Percentiles rank a stretch among this genome's conserved stretches.
Evolutionary conservation across 1,284 basidiomycete species (phyloP).

Genomic region (Irpex rosettiformis): DNA sequence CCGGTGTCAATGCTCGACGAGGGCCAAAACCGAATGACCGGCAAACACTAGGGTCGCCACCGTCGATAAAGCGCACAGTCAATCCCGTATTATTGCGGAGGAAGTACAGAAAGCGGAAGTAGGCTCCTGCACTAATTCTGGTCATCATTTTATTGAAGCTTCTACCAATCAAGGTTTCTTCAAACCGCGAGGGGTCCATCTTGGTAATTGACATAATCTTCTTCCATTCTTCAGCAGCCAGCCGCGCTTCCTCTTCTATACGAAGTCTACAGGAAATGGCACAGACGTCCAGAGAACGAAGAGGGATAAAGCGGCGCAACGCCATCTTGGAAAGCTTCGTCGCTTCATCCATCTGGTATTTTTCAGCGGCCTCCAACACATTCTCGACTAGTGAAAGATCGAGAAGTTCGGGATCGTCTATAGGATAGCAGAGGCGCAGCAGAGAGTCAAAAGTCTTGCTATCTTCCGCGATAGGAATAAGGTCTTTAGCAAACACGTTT

Average conservation of each 20-base stretch:
- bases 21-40: background rate
- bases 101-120: slow-evolving; percentile 13
- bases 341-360: slow-evolving; percentile 19
- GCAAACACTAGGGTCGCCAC: background rate
- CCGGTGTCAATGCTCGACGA: too few relatives aligned
- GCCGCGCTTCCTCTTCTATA: slow-evolving; percentile 16
- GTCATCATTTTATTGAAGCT: slow-evolving; percentile 15
- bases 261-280: slow-evolving; percentile 29
- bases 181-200: slow-evolving; percentile 11
- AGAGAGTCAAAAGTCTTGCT: slow-evolving; percentile 19
- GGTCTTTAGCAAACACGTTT: background rate
- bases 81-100: background rate
- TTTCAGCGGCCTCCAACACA: slow-evolving; percentile 20
- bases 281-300: slow-evolving; percentile 30
- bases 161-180: background rate
- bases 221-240: slow-evolving; percentile 11
- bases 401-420: slow-evolving; percentile 14
- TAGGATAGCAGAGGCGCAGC: slow-evolving; percentile 24
- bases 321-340: background rate
- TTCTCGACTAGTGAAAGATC: slow-evolving; percentile 7
- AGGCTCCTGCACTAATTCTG: slow-evolving; percentile 5
- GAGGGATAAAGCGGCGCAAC: slow-evolving; percentile 19
- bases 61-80: background rate
- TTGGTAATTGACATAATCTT: background rate
- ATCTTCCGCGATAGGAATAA: slow-evolving; percentile 14